Base-by-base conservation (phyloP, 805 yeast species). In the Saccharomycopsis selenospora region DNA sequence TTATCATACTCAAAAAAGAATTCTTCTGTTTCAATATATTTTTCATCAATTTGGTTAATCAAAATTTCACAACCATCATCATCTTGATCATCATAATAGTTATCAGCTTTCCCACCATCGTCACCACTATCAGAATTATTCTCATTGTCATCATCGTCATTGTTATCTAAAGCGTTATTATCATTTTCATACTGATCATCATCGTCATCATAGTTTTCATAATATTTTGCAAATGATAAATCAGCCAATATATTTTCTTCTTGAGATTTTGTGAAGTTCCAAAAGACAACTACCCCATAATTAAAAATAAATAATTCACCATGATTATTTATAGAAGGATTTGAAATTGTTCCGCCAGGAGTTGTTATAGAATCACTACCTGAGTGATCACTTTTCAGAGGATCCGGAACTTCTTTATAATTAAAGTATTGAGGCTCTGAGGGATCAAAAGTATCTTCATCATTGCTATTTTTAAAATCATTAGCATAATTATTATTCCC, bases 231-330 rank as follows among this genome's bases (percentile, higher is more conserved):
- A 59, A 75, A 75, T 33, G 78, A 84, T 54, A 93, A 70, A 60
- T 93, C 99, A 1, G 97, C 98, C 48, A 93, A 72, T 17, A 93
- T 79, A 58, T 91, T 93, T 67, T 89, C 89, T 59, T 93, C 99
- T 61, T 93, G 96, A 5, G 77, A 71, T 61, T 89, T 96, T 2
- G 91, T 80, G 57, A 93, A 89, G 60, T 93, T 93, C 99, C 99
- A 93, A 60, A 93, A 90, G 18, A 93, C 97, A n/a, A 93, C 88
- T 11, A 91, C 95, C 18, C 99, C 99, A 62, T 93, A 93, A 46
- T 79, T 81, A 61, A 91, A 80, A 11, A 93, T 76, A 59, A 93
- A 93, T 71, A 93, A 75, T 59, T 91, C 98, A 0, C 96, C 91
- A 61, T 82, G 86, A 42, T 64, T 65, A 45, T 60, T 18, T 43